Base-by-base conservation (phyloP, 345 rosid species). In the Clausena lansium region DNA sequence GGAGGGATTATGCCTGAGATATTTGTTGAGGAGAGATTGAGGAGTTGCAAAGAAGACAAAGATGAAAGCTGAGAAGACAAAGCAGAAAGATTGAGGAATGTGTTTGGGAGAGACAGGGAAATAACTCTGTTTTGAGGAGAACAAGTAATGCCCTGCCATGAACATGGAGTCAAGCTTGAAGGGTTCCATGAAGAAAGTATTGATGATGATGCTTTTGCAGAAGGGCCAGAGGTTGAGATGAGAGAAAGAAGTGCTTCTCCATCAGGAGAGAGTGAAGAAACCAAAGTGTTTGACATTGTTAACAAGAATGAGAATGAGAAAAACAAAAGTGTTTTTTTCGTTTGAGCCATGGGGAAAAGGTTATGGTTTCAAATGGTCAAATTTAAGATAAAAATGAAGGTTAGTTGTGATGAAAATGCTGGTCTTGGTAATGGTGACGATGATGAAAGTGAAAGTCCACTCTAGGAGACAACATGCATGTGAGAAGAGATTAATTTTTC, bases 61-160 rank as follows among this genome's bases (percentile, higher is more conserved):
- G 96, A 93, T 25, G 97, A 95, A 28, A 95, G 85, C 45, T 86
- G 83, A 13, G 86, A 72, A 3, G 98, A 96, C 41, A 95, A 45
- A 64, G 92, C 89, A 78, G 99, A 90, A 30, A 95, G 84, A 81
- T 93, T 95, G 73, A 95, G 98, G 84, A 95, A 95, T 59, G 84
- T 89, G 87, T 93, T 70, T 7, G 98, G 93, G 22, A 95, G 81
- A 72, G 95, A 92, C 6, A 95, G 82, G 58, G 98, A 95, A 73
- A 90, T 95, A 6, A 95, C 99, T 84, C 90, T 89, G 81, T 79
- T 84, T 64, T 93, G 92, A 36, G 93, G 89, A 76, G 98, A 95
- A 75, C 98, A 95, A 17, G 97, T 90, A 61, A 95, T 80, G 75
- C 97, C 99, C 78, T 86, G 84, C 99, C 99, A 95, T 36, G 93